Base-by-base conservation (phyloP, 441 rosid species). In the Francoa sonchifolia region DNA sequence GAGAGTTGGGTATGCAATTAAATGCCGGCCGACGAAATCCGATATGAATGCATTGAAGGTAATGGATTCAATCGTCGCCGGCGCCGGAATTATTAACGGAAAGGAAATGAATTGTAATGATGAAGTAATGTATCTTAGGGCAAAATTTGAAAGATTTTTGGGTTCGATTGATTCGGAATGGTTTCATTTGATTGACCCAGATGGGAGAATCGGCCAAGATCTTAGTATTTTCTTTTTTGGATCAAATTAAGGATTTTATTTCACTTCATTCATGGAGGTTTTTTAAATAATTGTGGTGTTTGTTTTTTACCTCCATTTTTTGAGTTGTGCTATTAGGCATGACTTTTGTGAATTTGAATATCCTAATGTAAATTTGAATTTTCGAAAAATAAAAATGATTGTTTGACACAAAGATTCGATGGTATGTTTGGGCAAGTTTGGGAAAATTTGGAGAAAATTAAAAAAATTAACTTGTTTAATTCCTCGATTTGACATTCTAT, bases 51-150 rank as follows among this genome's bases (percentile, higher is more conserved):
- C 81, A 62, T 44, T 83, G 20, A 81, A 76, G 74, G 71, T 55
- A 1, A 56, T 88, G 79, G 66, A 83, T 55, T 83, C 97, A 0
- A 72, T 76, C 20, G 90, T 88, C 0, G 94, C 95, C 0, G 95
- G 86, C 1, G 87, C 73, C n/a, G n/a, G n/a, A 37, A 62, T 88
- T 19, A 88, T 88, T 0, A 32, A 68, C 21, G 62, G 74, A 3
- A 26, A 57, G 9, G 74, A 73, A 26, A 57, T 71, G 6, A 12
- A 73, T 15, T 72, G 50, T 18, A 37, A 68, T 11, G 88, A 74
- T 51, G 90, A 79, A 53, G 58, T 88, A 15, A 77, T 72, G 81
- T 79, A 81, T 58, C 68, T 79, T 83, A 58, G 94, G 34, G 90
- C 95, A 2, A 77, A 72, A 50, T 84, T 74, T 30, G 94, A 84